Evolutionary conservation across 2,329 filamentous ascomycete genomes (phyloP).

Genomic region (Ilyonectria mors-panacis): DNA sequence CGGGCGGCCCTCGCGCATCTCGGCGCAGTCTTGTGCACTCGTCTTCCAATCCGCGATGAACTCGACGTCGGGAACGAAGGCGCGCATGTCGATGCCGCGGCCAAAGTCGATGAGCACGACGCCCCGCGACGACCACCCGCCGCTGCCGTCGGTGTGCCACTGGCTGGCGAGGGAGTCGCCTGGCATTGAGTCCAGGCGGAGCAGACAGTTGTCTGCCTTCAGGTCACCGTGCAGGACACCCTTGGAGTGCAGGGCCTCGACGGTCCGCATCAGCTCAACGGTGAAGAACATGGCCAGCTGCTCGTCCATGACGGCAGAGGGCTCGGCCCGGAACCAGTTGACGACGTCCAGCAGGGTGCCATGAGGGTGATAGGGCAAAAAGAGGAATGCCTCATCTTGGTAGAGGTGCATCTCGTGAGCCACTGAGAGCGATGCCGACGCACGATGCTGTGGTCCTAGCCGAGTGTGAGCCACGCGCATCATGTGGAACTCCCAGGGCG

Average conservation of each 20-base stretch:
- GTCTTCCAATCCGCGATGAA: slow-evolving; percentile 99
- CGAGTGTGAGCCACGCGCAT: slow-evolving; percentile 86
- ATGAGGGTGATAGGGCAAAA: slow-evolving; percentile 90
- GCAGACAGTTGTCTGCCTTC: slow-evolving; percentile 94
- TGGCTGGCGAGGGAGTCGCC: slow-evolving; percentile 68
- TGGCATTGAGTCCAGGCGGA: slow-evolving; percentile 77
- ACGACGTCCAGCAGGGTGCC: slow-evolving; percentile 96
- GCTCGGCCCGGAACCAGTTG: slow-evolving; percentile 84
- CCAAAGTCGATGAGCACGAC: slow-evolving; percentile 95
- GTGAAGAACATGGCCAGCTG: slow-evolving; percentile 94
- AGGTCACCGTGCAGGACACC: slow-evolving; percentile 92
- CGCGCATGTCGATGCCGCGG: slow-evolving; percentile 92
- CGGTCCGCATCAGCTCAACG: slow-evolving; percentile 89
- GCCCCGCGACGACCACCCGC: slow-evolving; percentile 86
- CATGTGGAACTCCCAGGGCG: slow-evolving; percentile 97
- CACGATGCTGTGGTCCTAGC: slow-evolving; percentile 79
- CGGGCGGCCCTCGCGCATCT: slow-evolving; percentile 93
- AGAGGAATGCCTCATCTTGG: slow-evolving; percentile 88
- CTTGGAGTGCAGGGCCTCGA: slow-evolving; percentile 87
- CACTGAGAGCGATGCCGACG: slow-evolving; percentile 82
- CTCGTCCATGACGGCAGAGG: slow-evolving; percentile 87
- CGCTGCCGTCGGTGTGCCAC: slow-evolving; percentile 81
- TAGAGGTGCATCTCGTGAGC: slow-evolving; percentile 95
- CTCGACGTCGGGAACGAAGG: slow-evolving; percentile 79
- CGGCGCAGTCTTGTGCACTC: slow-evolving; percentile 87